Conservation (phyloP, 306 rosid species). For the Alnus rubra region DNA sequence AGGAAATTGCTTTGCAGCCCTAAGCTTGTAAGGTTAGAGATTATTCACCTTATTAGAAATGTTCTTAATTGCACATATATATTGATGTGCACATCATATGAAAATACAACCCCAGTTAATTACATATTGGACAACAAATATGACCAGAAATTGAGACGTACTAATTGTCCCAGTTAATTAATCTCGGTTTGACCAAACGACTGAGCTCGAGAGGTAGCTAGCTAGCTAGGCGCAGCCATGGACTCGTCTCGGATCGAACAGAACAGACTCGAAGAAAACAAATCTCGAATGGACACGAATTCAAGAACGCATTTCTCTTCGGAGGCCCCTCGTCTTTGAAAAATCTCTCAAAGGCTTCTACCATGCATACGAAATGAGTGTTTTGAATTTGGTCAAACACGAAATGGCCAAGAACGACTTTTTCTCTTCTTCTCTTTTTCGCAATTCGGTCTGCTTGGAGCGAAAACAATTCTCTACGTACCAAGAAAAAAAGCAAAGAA, state of each 20-base stretch:
- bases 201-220: conserved; percentile 38
- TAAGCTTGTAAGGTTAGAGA: no score
- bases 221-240: conserved; percentile 39
- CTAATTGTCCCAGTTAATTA: conserved; percentile 92
- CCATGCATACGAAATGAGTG: neutral
- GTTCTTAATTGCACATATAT: no score
- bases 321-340: neutral
- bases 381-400: neutral
- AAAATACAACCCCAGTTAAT: no score
- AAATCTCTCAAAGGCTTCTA: neutral
- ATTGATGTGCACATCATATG: no score
- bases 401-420: neutral
- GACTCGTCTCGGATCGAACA: conserved; percentile 2
- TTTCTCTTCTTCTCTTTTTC: neutral
- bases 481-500: neutral
- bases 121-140: no score
- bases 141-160: conserved; percentile 22
- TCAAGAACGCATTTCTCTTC: neutral
- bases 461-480: neutral
- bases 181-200: conserved; percentile 68
- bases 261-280: neutral
- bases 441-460: neutral
- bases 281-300: neutral
- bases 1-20: no score
- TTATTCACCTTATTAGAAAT: no score